Percentiles rank a stretch among this genome's conserved stretches.
Evolutionary conservation across 257 asterid species (phyloP).

Genomic region (Vinca minor): DNA sequence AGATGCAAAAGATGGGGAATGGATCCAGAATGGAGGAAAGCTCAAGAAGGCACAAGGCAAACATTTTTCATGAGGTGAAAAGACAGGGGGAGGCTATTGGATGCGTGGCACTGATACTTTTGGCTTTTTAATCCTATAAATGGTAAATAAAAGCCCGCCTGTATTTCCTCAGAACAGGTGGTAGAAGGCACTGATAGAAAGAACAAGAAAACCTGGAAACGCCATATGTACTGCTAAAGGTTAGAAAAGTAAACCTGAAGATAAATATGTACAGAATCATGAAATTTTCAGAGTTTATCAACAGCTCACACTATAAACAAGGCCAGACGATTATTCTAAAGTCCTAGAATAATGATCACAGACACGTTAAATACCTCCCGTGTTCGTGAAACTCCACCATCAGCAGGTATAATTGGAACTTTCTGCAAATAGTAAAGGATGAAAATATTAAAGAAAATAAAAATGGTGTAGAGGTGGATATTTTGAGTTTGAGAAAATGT

Average conservation of each 20-base stretch:
- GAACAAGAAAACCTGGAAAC: neutral
- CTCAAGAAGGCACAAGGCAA: too few species aligned
- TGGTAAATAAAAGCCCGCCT: neutral
- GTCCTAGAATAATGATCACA: constrained; percentile 1
- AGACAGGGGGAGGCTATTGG: too few species aligned
- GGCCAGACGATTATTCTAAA: too few species aligned
- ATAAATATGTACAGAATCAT: neutral
- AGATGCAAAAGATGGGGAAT: neutral
- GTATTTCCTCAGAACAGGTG: neutral
- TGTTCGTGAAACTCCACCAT: constrained; percentile 36
- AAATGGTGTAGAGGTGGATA: neutral
- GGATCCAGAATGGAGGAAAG: too few species aligned
- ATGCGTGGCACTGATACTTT: neutral
- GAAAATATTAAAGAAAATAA: constrained; percentile 5
- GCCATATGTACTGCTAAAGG: neutral
- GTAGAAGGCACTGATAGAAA: neutral
- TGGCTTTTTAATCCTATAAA: neutral
- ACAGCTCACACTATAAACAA: too few species aligned
- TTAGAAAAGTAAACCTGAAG: neutral
- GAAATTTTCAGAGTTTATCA: neutral
- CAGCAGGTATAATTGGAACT: constrained; percentile 42
- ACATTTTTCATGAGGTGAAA: too few species aligned
- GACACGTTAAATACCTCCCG: constrained; percentile 48
- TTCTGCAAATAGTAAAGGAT: constrained; percentile 42
- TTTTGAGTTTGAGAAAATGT: neutral